Evolutionary conservation across 2,329 filamentous ascomycete genomes (phyloP).

Genomic region (Calonectria multiphialidica): DNA sequence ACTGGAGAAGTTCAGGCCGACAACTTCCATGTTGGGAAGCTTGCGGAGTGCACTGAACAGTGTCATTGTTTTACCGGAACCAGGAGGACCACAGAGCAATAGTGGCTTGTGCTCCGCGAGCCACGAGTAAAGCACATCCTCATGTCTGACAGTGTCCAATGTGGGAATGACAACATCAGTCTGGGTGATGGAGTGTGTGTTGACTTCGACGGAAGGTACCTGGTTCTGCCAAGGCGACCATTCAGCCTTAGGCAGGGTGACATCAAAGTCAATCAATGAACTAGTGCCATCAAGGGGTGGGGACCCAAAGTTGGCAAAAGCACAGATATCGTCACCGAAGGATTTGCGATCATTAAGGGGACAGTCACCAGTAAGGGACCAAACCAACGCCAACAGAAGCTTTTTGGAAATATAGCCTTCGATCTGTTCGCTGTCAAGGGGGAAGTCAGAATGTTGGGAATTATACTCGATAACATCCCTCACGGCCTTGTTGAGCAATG

Average conservation of each 20-base stretch:
- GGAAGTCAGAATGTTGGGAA: constrained; percentile 92
- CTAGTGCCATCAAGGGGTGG: constrained; percentile 82
- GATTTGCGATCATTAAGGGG: constrained; percentile 87
- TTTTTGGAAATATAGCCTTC: constrained; percentile 95
- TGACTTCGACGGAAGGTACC: constrained; percentile 94
- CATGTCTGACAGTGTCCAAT: constrained; percentile 95
- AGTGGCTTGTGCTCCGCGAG: constrained; percentile 98
- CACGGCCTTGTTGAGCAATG: constrained; percentile 92
- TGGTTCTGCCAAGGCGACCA: constrained; percentile 96
- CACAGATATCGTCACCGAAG: constrained; percentile 88
- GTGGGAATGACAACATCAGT: constrained; percentile 99
- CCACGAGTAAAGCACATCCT: constrained; percentile 99
- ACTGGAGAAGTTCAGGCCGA: constrained; percentile 99
- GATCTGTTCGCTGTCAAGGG: constrained; percentile 88
- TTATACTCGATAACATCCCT: constrained; percentile 97
- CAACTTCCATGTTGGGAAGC: constrained; percentile 98
- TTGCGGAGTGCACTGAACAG: constrained; percentile 97
- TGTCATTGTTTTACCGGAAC: constrained; percentile 99
- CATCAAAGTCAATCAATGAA: constrained; percentile 96
- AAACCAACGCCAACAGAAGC: constrained; percentile 90
- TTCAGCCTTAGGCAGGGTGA: constrained; percentile 85
- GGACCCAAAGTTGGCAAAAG: constrained; percentile 86
- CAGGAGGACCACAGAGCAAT: constrained; percentile 94
- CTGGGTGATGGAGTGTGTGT: constrained; percentile 97
- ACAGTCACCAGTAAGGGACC: constrained; percentile 96